Evolutionary conservation across 169 alveolate genomes (phyloP), one percentile per base, ranked within the genome.

Genomic region (Eimeria acervulina): DNA sequence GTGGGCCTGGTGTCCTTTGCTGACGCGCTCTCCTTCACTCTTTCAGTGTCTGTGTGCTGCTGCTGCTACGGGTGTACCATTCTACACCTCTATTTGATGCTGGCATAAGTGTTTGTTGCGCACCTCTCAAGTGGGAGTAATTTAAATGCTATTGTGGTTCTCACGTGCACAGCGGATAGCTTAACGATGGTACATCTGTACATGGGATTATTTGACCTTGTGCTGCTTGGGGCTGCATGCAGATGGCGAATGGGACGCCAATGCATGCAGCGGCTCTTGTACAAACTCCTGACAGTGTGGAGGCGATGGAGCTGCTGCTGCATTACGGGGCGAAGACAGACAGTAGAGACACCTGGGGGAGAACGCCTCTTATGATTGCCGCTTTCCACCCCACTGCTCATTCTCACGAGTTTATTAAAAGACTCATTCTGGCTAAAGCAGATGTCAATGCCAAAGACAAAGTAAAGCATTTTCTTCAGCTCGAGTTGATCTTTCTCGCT

Each of bases 351-450:
- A 72, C 40, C 42, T 51, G 72, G 36, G 96, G 93, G 28, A 68
- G 96, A 63, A 93, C 96, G 33, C 96, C 96, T 33, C 93, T 93
- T 36, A 93, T 93, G 96, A 59, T 80, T 12, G 96, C 96, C 19
- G 96, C 96, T 7, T 31, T 33, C 10, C 36, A 70, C 31, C 52
- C 76, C 26, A 38, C 47, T 2, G 76, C 96, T 2, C 87, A 61
- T 38, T 38, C 96, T 33, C 61, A 63, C 85, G 93, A 36, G 72
- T 78, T 93, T 51, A 81, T 78, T 33, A 80, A 40, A 40, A 38
- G n/a, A 1, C 93, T 93, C 17, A 36, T 93, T n/a, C 93, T 78
- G 23, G 28, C 47, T n/a, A 40, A 61, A 17, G 96, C 96, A 15
- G 92, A 78, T 42, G 93, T 80, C 47, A 28, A 36, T 13, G 96